phyloP scores from a whole-genome alignment of 768 basidiomycete species.

The Termitomyces sp. region DNA sequence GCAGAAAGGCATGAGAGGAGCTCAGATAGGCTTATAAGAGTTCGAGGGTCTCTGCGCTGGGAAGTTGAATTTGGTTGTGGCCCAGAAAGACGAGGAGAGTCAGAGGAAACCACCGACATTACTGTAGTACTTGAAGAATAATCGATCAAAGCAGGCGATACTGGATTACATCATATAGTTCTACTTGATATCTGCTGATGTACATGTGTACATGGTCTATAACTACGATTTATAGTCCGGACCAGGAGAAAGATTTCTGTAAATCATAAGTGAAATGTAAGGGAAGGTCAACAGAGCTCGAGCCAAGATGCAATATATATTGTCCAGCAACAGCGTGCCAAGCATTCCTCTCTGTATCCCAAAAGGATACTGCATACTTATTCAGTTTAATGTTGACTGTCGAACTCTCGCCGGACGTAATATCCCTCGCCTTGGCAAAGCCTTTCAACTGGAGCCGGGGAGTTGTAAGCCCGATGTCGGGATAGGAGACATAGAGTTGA shows the following conservation, averaged over 20 bases:
- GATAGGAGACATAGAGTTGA: slow-evolving; percentile 58
- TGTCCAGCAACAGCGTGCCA: slow-evolving; percentile 51
- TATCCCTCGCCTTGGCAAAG: slow-evolving; percentile 51
- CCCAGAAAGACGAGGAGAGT: neutral
- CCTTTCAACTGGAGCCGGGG: slow-evolving; percentile 62
- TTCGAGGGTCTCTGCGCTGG: slow-evolving; percentile 26
- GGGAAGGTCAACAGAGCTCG: slow-evolving; percentile 26
- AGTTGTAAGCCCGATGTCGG: slow-evolving; percentile 43
- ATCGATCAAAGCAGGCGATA: neutral
- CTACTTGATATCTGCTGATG: too few species aligned
- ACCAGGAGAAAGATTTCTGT: slow-evolving; percentile 22
- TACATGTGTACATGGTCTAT: neutral
- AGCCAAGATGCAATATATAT: slow-evolving; percentile 45
- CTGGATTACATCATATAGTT: neutral
- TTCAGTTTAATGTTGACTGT: slow-evolving; percentile 45
- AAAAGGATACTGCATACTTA: slow-evolving; percentile 66
- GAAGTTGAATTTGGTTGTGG: neutral
- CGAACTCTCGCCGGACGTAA: slow-evolving; percentile 40
- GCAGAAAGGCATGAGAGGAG: slow-evolving; percentile 71
- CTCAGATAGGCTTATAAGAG: slow-evolving; percentile 59
- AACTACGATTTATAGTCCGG: slow-evolving; percentile 17
- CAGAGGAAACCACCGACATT: slow-evolving; percentile 4
- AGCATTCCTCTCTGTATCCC: slow-evolving; percentile 37
- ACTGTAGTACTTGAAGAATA: neutral
- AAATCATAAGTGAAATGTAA: slow-evolving; percentile 20